Evolutionary conservation across 495 filamentous ascomycete genomes (phyloP), one percentile per base, ranked within the genome.

Genomic region (Neurospora sp.): DNA sequence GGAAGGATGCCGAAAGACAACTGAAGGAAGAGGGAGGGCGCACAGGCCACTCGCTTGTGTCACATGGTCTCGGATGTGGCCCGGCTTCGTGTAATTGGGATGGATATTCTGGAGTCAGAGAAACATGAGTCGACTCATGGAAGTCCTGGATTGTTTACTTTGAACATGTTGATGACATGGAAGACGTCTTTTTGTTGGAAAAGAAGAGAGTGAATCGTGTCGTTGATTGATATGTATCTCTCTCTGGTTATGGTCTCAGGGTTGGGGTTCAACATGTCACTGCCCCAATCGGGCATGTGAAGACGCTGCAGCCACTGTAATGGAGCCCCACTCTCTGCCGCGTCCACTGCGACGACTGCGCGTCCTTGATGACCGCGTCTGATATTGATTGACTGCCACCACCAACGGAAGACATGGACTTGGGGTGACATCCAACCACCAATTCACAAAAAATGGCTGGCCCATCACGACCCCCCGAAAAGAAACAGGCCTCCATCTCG

Each of bases 401-500:
- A 69, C 68, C 45, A 7, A 27, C 27, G 27, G 27, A 27, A 27
- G 45, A 53, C 10, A 53, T 53, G 69, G 47, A 37, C 20, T 42
- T 38, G 20, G 41, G 31, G 78, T 79, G 74, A 77, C 78, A 79
- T 79, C 8, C 41, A 31, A 69, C 31, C 70, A 59, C 70, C 72
- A 76, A 40, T 44, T 3, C 22, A 42, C 31, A 14, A 71, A 14
- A 71, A 27, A 86, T 86, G 85, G 77, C 82, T 7, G 77, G 79
- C 9, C 74, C 80, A 39, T 72, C 81, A 1, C 81, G 82, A 37
- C 65, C 79, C 2, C 68, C 79, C 70, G 79, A 73, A 8, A 90
- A 91, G 80, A 93, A 90, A 77, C 93, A 97, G 78, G 87, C 91
- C 72, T 91, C 92, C 6, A 90, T 97, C 69, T 94, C 93, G 1